Conservation (phyloP, 805 yeast species). For the Spathaspora gorwiae region DNA sequence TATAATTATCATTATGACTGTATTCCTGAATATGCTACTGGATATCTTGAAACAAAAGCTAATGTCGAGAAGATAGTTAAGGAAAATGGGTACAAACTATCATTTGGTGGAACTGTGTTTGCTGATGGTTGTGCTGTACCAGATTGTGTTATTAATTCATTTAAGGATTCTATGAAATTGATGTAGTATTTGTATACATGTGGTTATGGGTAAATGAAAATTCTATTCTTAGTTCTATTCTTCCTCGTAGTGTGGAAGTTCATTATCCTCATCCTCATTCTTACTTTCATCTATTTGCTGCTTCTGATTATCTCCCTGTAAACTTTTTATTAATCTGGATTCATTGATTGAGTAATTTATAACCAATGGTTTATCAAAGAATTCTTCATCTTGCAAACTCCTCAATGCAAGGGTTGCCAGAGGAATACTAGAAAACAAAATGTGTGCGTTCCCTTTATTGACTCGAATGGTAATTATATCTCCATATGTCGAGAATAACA, state of each 20-base stretch:
- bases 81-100: slow-evolving; percentile 23
- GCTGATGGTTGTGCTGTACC: slow-evolving; percentile 87
- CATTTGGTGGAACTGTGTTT: slow-evolving; percentile 73
- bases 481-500: slow-evolving; percentile 60
- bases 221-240: neutral
- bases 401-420: slow-evolving; percentile 51
- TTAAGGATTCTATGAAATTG: slow-evolving; percentile 46
- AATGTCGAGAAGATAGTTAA: slow-evolving; percentile 18
- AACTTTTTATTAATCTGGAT: slow-evolving; percentile 18
- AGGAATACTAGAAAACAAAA: slow-evolving; percentile 44
- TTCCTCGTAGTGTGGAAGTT: slow-evolving; percentile 5
- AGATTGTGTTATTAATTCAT: slow-evolving; percentile 67
- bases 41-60: slow-evolving; percentile 47
- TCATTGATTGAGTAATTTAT: slow-evolving; percentile 35
- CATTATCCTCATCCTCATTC: slow-evolving; percentile 3
- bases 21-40: slow-evolving; percentile 77
- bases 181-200: slow-evolving; percentile 1
- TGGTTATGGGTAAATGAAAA: neutral
- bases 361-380: slow-evolving; percentile 51
- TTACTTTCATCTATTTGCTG: neutral
- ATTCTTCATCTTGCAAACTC: slow-evolving; percentile 39
- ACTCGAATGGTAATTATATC: slow-evolving; percentile 54
- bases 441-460: slow-evolving; percentile 61
- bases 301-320: neutral
- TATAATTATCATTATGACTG: slow-evolving; percentile 42